phyloP scores from a whole-genome alignment of 331 rosid genomes.

The Dryas integrifolia region DNA sequence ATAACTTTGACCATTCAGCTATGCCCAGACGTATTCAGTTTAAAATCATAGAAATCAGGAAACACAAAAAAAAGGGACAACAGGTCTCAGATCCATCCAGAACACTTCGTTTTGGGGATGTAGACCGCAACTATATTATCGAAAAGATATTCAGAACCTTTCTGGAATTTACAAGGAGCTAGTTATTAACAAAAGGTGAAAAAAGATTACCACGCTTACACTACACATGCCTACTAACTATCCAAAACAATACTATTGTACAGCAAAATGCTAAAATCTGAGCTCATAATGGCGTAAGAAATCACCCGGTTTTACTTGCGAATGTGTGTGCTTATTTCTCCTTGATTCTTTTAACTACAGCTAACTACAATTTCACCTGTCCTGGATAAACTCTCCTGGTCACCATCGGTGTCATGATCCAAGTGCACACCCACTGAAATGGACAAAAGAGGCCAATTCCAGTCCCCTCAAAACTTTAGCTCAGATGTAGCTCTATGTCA shows the following conservation, averaged over 20 bases:
- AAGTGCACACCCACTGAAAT: slow-evolving; percentile 9
- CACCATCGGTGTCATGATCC: slow-evolving; percentile 5
- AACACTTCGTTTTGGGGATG: background rate
- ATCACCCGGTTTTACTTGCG: background rate
- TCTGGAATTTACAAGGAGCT: slow-evolving; percentile 2
- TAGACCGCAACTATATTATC: background rate
- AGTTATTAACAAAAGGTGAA: background rate
- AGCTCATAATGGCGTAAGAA: background rate
- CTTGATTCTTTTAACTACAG: background rate
- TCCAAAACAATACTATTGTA: background rate
- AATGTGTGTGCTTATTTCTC: background rate
- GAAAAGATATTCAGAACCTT: background rate
- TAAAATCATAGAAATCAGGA: background rate
- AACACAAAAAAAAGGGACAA: background rate
- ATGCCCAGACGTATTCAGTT: too few species aligned
- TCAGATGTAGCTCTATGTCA: background rate
- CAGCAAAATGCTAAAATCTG: background rate
- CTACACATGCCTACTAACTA: slow-evolving; percentile 8
- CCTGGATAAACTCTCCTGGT: background rate
- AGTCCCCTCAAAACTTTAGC: background rate
- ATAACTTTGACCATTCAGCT: too few species aligned
- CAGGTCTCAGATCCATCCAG: background rate
- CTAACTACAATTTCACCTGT: background rate
- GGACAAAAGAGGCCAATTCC: slow-evolving; percentile 10
- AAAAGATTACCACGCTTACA: background rate